These are phyloP conservation scores for Bonia amplexicaulis DNA, from an alignment of 176 grass and related monocot genomes.

Conservation along the genomic window DNA sequence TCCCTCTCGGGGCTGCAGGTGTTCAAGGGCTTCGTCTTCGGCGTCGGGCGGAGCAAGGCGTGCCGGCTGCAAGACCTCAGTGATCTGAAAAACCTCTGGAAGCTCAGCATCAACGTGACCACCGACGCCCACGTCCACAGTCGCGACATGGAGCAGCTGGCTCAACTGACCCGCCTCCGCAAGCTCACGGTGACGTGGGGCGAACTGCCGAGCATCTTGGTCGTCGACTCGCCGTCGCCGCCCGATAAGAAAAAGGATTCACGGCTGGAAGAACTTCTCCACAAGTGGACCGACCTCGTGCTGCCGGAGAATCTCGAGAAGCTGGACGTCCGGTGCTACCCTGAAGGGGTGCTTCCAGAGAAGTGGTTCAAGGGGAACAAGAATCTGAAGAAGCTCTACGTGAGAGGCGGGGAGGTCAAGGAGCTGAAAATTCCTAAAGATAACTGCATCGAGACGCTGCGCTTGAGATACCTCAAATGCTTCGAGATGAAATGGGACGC, in stretches of 20 bases:
- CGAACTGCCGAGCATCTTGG: conserved; percentile 23
- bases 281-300: background rate
- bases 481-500: background rate
- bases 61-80: background rate
- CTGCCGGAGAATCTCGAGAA: conserved; percentile 14
- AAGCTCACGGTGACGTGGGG: conserved; percentile 44
- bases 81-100: background rate
- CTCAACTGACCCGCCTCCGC: background rate
- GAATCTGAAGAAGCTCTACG: conserved; percentile 20
- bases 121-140: conserved; percentile 14
- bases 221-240: too few species aligned
- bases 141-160: background rate
- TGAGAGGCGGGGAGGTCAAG: conserved; percentile 22
- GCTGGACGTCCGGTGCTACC: conserved; percentile 42
- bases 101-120: conserved; percentile 38
- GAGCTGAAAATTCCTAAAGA: accelerated
- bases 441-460: background rate
- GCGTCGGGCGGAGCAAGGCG: background rate
- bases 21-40: conserved; percentile 42
- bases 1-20: conserved; percentile 18
- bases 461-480: conserved; percentile 5
- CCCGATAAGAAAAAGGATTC: accelerated
- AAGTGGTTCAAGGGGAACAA: background rate
- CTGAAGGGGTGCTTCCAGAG: background rate
- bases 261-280: accelerated